Evolutionary conservation across 176 grass and related monocot genomes (phyloP), one percentile per base, ranked within the genome.

Genomic region (Secale cereale): DNA sequence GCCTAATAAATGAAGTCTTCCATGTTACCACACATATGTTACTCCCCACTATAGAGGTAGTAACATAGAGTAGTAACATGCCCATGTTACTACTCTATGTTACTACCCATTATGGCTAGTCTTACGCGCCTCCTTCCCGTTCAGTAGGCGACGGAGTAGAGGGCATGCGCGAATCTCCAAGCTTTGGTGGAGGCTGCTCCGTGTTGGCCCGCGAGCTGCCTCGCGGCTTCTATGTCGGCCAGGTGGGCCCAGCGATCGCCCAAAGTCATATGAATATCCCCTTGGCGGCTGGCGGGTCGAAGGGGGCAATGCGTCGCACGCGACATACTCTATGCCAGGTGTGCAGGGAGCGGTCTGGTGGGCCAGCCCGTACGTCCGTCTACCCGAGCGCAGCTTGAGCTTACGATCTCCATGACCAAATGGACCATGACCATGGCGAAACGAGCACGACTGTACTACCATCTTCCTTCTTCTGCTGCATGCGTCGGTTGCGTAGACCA

Each of bases 201-300:
- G 33, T 92, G 78, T 79, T 74, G 36, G 72, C 6, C 41, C 46
- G 10, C 29, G 48, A 14, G 14, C 80, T 87, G 70, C 81, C 45
- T 16, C 39, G 32, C 15, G 40, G 33, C n/a, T 48, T 67, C n/a
- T 10, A 85, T 85, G 88, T 92, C 87, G 91, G 91, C 91, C 60
- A 76, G 70, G 43, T n/a, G 69, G 64, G 0, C n/a, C 70, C 26
- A 1, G 52, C 17, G 0, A 8, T 19, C 52, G 7, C 17, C 52
- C 52, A 56, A 8, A 56, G 52, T 54, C 50, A 17, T 17, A 54
- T 20, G 17, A 22, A 19, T 56, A 19, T 56, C 17, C 16, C 2
- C 16, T 20, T 56, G 52, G 52, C 52, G 52, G 52, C 52, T 56
- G 52, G 52, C 52, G 19, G 52, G 52, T 56, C 52, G 52, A 56